Base-by-base conservation (phyloP, 2,329 filamentous ascomycete species). In the Cladosporium sp. region DNA sequence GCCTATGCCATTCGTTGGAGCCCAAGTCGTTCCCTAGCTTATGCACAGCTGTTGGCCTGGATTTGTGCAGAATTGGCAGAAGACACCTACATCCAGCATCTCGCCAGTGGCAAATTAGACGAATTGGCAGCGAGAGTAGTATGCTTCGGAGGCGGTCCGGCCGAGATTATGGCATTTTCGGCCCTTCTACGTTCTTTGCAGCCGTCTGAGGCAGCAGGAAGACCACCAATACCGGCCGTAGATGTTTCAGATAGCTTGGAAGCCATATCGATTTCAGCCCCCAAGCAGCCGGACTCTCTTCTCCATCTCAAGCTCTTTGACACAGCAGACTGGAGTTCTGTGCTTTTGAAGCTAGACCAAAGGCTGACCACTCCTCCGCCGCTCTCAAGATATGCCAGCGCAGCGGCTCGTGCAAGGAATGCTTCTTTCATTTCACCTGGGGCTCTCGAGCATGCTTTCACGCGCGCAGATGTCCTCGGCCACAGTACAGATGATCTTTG, bases 1-100 rank as follows among this genome's bases (percentile, higher is more conserved):
- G 87, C 86, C 9, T 98, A 98, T 73, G 89, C 89, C 8, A 81
- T 89, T 50, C 76, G 93, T 61, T 98, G 92, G 91, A 95, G 90
- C 69, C 88, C 92, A 1, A 86, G 87, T 49, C 78, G 93, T 49
- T 87, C 90, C 0, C 72, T 97, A 49, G 89, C 85, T 57, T 97
- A 97, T 70, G 75, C 82, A n/a, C 74, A 78, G n/a, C 66, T 84
- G 13, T 75, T 85, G 19, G 48, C 40, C 32, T 46, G 65, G 61
- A 56, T 56, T 70, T 63, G 51, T 72, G 59, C 60, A 60, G 40
- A 59, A 66, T 8, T 56, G 54, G 13, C 10, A 56, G 13, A 40
- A 46, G 48, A 50, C 16, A 6, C 13, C 18, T 43, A 10, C 18
- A 43, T 50, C 7, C 7, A 43, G 18, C 31, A 43, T 9, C 32